phyloP scores from a whole-genome alignment of 2,329 filamentous ascomycete genomes.

The Talaromyces sp. region DNA sequence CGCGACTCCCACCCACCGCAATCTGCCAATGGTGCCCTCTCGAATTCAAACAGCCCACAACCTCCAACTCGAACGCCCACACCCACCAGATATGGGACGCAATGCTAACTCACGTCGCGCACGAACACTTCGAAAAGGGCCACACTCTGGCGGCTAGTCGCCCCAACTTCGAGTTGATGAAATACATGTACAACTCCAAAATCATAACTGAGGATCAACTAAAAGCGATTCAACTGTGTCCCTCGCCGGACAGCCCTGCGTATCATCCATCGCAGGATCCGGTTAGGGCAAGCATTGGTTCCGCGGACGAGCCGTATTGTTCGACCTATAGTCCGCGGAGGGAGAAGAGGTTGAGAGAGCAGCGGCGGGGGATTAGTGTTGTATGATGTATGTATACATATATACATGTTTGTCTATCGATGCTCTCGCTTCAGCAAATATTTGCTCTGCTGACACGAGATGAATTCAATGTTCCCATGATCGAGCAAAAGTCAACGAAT shows the following conservation, averaged over 20 bases:
- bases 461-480: not conserved
- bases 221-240: constrained; percentile 42
- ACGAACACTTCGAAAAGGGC: constrained; percentile 40
- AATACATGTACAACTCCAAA: constrained; percentile 41
- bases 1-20: constrained; percentile 39
- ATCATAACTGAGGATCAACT: constrained; percentile 45
- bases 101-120: constrained; percentile 43
- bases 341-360: constrained; percentile 38
- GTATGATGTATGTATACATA: constrained; percentile 20
- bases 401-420: not conserved
- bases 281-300: constrained; percentile 36
- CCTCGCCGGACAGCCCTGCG: constrained; percentile 35
- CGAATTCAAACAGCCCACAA: constrained; percentile 21
- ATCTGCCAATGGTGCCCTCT: constrained; percentile 44
- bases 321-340: constrained; percentile 38
- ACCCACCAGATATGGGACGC: constrained; percentile 38
- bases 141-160: constrained; percentile 40
- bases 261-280: constrained; percentile 38
- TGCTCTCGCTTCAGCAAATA: not conserved
- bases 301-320: constrained; percentile 40
- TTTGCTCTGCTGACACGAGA: not conserved
- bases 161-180: constrained; percentile 45
- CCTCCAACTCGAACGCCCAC: constrained; percentile 1
- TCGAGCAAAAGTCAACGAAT: constrained; percentile 4
- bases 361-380: constrained; percentile 34